phyloP scores from a whole-genome alignment of 805 yeast genomes.

The Jamesozyma hellenica region DNA sequence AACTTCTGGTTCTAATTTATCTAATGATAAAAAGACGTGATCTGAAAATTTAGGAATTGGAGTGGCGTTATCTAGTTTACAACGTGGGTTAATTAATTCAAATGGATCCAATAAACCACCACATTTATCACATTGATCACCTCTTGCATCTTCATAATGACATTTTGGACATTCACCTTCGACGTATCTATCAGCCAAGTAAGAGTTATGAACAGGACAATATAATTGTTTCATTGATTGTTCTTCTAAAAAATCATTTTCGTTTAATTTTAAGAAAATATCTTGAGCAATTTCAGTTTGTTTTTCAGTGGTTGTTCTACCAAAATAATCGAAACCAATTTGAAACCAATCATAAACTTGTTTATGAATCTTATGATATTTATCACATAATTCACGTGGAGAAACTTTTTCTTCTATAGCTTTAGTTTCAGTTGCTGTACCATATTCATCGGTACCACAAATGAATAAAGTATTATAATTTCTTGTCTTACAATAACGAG shows the following conservation, averaged over 20 bases:
- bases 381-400: conserved; percentile 83
- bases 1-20: conserved; percentile 71
- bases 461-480: conserved; percentile 76
- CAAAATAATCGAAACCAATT: conserved; percentile 88
- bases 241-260: conserved; percentile 78
- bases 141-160: conserved; percentile 92
- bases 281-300: conserved; percentile 96
- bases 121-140: conserved; percentile 98
- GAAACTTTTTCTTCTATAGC: conserved; percentile 89
- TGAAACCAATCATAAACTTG: conserved; percentile 96
- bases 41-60: conserved; percentile 77
- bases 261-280: conserved; percentile 64
- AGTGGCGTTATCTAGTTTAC: conserved; percentile 78
- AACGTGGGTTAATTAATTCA: conserved; percentile 88
- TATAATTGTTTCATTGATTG: conserved; percentile 81
- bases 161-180: conserved; percentile 98
- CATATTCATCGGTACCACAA: conserved; percentile 98
- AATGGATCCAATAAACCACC: conserved; percentile 84
- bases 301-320: conserved; percentile 84
- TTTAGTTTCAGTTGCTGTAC: conserved; percentile 98
- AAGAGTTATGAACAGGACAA: conserved; percentile 84
- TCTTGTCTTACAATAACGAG: conserved; percentile 83
- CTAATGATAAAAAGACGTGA: conserved; percentile 75
- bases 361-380: conserved; percentile 76
- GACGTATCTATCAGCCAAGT: conserved; percentile 90